Percentiles rank a stretch among this genome's conserved stretches.
Conservation (phyloP, 2,329 filamentous ascomycete genomes). For the Hymenotorrendiella dingleyae region DNA sequence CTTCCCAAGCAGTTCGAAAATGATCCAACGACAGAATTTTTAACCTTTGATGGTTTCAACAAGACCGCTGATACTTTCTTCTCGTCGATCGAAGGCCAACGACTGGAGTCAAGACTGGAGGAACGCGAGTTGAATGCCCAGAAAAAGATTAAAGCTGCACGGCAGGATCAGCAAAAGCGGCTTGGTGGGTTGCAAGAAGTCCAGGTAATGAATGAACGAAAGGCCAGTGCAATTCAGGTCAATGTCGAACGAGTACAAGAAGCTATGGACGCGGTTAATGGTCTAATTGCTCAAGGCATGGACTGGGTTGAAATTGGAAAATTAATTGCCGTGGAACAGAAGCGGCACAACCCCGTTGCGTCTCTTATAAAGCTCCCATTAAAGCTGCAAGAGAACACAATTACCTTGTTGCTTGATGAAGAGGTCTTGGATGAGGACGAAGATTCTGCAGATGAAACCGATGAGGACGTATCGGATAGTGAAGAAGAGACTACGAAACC, state of each 20-base stretch:
- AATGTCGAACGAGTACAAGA: slow-evolving; percentile 90
- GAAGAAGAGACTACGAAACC: slow-evolving; percentile 42
- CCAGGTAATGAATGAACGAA: slow-evolving; percentile 77
- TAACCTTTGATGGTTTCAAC: slow-evolving; percentile 83
- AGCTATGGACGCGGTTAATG: slow-evolving; percentile 86
- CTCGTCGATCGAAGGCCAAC: slow-evolving; percentile 91
- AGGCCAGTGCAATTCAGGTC: slow-evolving; percentile 83
- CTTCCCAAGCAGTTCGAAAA: slow-evolving; percentile 71
- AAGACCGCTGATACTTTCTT: slow-evolving; percentile 95
- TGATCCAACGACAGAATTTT: slow-evolving; percentile 57
- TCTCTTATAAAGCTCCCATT: slow-evolving; percentile 80
- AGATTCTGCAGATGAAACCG: slow-evolving; percentile 55
- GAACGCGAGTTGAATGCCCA: slow-evolving; percentile 79
- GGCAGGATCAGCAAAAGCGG: slow-evolving; percentile 75
- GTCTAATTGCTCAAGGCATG: slow-evolving; percentile 88
- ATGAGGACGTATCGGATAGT: slow-evolving; percentile 56
- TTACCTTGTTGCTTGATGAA: slow-evolving; percentile 70
- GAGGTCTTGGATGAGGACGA: slow-evolving; percentile 52
- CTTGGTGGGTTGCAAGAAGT: slow-evolving; percentile 77
- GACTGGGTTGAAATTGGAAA: slow-evolving; percentile 92
- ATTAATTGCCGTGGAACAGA: slow-evolving; percentile 82
- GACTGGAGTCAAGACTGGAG: slow-evolving; percentile 73
- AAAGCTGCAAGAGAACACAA: slow-evolving; percentile 82
- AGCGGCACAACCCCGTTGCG: slow-evolving; percentile 75
- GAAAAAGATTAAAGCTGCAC: slow-evolving; percentile 78